Percentiles rank a stretch among this genome's conserved stretches.
Evolutionary conservation across 768 basidiomycete genomes (phyloP).

Genomic region (Ramaria rubella): DNA sequence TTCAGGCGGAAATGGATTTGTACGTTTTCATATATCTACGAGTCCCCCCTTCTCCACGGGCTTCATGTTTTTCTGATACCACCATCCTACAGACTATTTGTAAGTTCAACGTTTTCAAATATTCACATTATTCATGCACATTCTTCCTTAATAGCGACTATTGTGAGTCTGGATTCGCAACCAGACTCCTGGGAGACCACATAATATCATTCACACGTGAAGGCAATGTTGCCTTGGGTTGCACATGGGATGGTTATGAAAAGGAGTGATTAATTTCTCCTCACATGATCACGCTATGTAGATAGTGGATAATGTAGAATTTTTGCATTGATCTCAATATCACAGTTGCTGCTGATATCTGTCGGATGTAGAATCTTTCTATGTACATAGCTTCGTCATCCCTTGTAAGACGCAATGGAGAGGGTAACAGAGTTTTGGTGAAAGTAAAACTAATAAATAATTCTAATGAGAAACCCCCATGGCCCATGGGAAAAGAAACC

Average conservation of each 20-base stretch:
- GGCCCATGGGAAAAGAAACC: too few species aligned
- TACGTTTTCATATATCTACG: constrained; percentile 6
- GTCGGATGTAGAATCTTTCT: too few species aligned
- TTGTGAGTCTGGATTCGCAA: constrained; percentile 66
- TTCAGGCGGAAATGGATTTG: constrained; percentile 36
- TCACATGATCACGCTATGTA: too few species aligned
- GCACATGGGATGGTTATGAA: constrained; percentile 20
- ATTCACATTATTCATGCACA: not conserved
- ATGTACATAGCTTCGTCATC: too few species aligned
- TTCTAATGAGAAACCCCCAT: too few species aligned
- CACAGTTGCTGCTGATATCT: too few species aligned
- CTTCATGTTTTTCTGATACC: not conserved
- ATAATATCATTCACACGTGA: constrained; percentile 59
- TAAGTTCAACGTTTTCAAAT: constrained; percentile 20
- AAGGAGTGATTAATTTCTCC: too few species aligned
- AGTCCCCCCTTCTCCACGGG: not conserved
- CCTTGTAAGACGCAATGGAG: too few species aligned
- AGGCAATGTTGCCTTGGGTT: constrained; percentile 54
- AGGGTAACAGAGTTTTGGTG: too few species aligned
- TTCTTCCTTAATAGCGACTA: constrained; percentile 42
- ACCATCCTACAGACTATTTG: constrained; percentile 38
- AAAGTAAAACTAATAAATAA: too few species aligned
- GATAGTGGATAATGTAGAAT: too few species aligned
- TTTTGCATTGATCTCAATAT: too few species aligned
- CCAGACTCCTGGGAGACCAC: constrained; percentile 58